A percentile compares a stretch with the other conserved stretches of the same genome.
Conservation (phyloP, 2,329 filamentous ascomycete genomes). For the Aspergillus thermomutatus region DNA sequence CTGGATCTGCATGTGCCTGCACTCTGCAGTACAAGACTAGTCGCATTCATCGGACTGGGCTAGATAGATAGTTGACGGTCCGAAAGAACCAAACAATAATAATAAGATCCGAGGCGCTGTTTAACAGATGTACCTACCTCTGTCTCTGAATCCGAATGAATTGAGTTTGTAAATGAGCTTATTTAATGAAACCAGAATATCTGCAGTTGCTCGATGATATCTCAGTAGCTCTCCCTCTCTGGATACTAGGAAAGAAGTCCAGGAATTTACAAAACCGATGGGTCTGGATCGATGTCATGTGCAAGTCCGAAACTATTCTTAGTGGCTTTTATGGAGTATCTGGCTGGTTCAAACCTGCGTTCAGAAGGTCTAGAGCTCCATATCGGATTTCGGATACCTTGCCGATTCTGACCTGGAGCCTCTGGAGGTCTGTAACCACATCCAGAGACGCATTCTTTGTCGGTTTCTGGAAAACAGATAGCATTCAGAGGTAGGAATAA, state of each 20-base stretch:
- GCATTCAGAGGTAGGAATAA: neutral
- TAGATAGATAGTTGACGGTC: too few relatives aligned
- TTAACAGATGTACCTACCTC: neutral
- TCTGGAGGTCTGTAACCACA: neutral
- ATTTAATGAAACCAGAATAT: neutral
- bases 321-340: conserved; percentile 1
- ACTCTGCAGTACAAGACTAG: neutral
- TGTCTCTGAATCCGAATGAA: neutral
- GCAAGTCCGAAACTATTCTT: conserved; percentile 15
- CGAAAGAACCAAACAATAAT: too few relatives aligned
- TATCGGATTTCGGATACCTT: conserved; percentile 4
- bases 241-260: conserved; percentile 6
- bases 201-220: neutral
- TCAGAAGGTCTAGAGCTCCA: neutral
- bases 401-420: conserved; percentile 2
- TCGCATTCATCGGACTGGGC: neutral
- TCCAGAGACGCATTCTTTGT: too few relatives aligned
- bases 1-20: too few relatives aligned
- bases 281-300: conserved; percentile 16
- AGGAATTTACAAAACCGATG: conserved; percentile 10
- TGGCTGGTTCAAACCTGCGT: neutral
- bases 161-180: neutral
- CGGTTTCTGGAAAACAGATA: too few relatives aligned
- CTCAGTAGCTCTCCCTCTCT: neutral
- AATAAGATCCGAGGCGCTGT: too few relatives aligned